Conservation (phyloP, 805 yeast species). For the Hanseniaspora lindneri region DNA sequence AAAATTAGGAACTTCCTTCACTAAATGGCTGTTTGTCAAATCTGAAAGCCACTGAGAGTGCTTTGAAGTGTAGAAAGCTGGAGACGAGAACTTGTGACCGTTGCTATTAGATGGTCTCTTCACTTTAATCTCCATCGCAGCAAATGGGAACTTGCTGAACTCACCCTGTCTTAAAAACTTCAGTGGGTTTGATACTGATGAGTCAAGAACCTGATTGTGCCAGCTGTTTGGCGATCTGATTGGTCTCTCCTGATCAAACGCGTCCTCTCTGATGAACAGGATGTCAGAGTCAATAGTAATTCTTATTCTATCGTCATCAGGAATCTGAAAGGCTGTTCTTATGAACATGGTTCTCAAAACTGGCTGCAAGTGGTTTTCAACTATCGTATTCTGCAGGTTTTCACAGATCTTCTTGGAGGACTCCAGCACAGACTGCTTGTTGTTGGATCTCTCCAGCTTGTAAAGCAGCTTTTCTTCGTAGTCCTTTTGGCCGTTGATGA, state of each 20-base stretch:
- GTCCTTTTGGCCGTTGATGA: constrained; percentile 41
- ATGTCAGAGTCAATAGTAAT: constrained; percentile 84
- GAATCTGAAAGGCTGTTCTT: constrained; percentile 93
- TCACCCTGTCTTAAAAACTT: constrained; percentile 76
- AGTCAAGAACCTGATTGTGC: constrained; percentile 89
- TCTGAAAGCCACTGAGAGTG: constrained; percentile 73
- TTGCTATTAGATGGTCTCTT: constrained; percentile 32
- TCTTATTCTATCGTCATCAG: constrained; percentile 89
- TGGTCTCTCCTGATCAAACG: constrained; percentile 73
- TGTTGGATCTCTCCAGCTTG: constrained; percentile 53
- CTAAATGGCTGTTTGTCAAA: constrained; percentile 67
- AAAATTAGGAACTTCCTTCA: constrained; percentile 87
- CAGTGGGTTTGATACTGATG: constrained; percentile 55
- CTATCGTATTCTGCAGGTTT: constrained; percentile 51
- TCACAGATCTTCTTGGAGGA: constrained; percentile 44
- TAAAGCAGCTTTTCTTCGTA: constrained; percentile 41
- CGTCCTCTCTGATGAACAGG: constrained; percentile 77
- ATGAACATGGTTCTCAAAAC: constrained; percentile 75
- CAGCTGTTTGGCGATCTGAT: constrained; percentile 78
- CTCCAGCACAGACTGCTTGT: constrained; percentile 40
- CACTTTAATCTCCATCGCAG: constrained; percentile 78
- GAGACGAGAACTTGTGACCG: constrained; percentile 29
- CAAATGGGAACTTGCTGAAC: constrained; percentile 66
- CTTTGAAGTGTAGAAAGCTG: constrained; percentile 29
- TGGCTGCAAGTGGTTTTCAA: constrained; percentile 63